Conservation (phyloP, 2,329 filamentous ascomycete genomes). For the Fusarium domesticum region DNA sequence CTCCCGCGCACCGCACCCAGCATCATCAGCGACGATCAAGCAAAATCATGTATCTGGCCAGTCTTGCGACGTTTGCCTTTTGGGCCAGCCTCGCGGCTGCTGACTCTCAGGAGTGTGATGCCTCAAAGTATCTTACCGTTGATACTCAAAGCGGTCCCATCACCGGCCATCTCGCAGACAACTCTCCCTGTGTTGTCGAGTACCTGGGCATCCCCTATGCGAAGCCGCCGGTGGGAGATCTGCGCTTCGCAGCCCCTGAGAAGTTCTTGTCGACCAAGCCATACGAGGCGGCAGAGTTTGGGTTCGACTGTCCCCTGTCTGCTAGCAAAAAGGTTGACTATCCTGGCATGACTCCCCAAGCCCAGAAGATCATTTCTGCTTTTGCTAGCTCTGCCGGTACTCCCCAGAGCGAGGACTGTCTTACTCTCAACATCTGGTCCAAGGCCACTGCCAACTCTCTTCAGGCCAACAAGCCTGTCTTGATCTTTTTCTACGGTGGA, state of each 20-base stretch:
- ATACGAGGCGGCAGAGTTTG: constrained; percentile 11
- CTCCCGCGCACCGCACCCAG: too few relatives aligned
- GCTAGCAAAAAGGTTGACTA: constrained; percentile 17
- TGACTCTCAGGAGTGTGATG: constrained; percentile 9
- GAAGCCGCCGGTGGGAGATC: constrained; percentile 34
- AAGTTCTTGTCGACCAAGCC: constrained; percentile 17
- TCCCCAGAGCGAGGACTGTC: constrained; percentile 21
- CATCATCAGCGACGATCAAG: too few relatives aligned
- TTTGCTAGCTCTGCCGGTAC: constrained; percentile 21
- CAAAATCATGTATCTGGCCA: constrained; percentile 10
- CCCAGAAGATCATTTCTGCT: constrained; percentile 18
- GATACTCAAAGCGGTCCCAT: constrained; percentile 34
- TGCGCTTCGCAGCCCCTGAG: constrained; percentile 39
- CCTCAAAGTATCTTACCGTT: constrained; percentile 24
- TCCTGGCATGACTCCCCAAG: constrained; percentile 19
- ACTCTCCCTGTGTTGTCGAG: constrained; percentile 33
- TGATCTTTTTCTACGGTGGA: constrained; percentile 25
- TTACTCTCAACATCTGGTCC: constrained; percentile 25
- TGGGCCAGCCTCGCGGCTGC: constrained; percentile 12
- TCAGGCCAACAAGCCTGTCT: constrained; percentile 16
- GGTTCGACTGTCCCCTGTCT: constrained; percentile 21
- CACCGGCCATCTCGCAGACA: constrained; percentile 32
- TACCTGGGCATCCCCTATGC: constrained; percentile 42
- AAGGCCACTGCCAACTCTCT: constrained; percentile 16
- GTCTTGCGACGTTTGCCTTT: constrained; percentile 3